Conservation (phyloP, 257 asterid species). For the Scutellaria barbata region DNA sequence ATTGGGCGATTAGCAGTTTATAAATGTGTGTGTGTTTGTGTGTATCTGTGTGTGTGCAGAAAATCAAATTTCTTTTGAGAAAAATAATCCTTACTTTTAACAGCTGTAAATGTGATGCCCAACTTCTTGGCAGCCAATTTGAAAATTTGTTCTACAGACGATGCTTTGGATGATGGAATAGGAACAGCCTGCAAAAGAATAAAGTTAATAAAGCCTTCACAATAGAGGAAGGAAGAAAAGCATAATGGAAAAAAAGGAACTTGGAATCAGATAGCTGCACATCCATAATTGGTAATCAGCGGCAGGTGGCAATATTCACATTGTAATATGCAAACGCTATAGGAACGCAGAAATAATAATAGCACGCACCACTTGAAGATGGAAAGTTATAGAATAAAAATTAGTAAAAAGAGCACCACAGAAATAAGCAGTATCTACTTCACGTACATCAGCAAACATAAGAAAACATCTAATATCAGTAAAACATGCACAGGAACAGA, state of each 20-base stretch:
- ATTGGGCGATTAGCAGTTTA: conserved; percentile 1
- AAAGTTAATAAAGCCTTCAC: conserved; percentile 23
- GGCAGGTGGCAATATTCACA: conserved; percentile 27
- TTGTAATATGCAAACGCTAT: conserved; percentile 22
- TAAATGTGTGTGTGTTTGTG: neutral
- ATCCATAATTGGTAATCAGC: conserved; percentile 28
- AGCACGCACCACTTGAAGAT: conserved; percentile 18
- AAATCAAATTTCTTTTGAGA: neutral
- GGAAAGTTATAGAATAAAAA: conserved; percentile 23
- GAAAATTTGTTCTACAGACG: conserved; percentile 74
- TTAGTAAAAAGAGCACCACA: neutral
- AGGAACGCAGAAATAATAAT: conserved; percentile 24
- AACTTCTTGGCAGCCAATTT: conserved; percentile 84
- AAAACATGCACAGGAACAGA: conserved; percentile 21
- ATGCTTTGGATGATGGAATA: conserved; percentile 71
- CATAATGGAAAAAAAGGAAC: conserved; percentile 4
- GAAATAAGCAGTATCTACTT: conserved; percentile 21
- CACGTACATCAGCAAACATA: conserved; percentile 20
- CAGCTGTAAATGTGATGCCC: conserved; percentile 71
- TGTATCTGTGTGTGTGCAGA: neutral
- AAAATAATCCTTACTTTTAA: conserved; percentile 54
- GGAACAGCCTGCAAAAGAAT: conserved; percentile 73
- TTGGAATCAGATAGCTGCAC: conserved; percentile 20
- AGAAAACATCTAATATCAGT: conserved; percentile 17
- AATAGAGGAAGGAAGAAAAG: conserved; percentile 15